Conservation (phyloP, 129 eudicot genomes). For the Apium graveolens region DNA sequence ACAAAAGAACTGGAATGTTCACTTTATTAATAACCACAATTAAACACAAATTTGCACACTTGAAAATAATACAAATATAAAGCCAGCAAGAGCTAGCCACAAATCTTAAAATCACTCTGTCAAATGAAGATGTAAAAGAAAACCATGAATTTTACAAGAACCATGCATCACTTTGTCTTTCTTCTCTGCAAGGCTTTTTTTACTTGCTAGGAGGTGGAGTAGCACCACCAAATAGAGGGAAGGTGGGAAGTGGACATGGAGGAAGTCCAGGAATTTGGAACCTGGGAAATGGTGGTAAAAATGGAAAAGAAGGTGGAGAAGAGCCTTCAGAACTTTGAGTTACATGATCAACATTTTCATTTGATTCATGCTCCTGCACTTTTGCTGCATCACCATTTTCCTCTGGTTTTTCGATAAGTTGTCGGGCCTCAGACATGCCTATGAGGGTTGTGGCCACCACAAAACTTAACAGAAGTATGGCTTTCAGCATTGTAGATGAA, state of each 20-base stretch:
- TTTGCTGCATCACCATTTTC: not conserved
- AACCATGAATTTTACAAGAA: not conserved
- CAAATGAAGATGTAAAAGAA: not conserved
- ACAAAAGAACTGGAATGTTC: not conserved
- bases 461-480: not conserved
- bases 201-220: slow-evolving; percentile 1
- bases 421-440: not conserved
- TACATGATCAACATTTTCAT: not conserved
- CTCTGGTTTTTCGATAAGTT: not conserved
- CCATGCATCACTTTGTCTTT: not conserved
- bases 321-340: not conserved
- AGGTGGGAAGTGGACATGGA: slow-evolving; percentile 5
- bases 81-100: not conserved
- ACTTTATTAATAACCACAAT: slow-evolving; percentile 4
- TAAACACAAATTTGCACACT: slow-evolving; percentile 1
- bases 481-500: slow-evolving; percentile 1
- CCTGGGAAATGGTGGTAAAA: not conserved
- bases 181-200: not conserved
- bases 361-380: not conserved
- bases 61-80: not conserved
- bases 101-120: not conserved
- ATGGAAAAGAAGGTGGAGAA: not conserved
- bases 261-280: slow-evolving; percentile 4
- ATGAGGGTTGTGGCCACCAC: not conserved
- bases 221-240: not conserved